Percentiles rank a stretch among this genome's conserved stretches.
phyloP scores from a whole-genome alignment of 148 eudicot species.

The Heliosperma pusillum region DNA sequence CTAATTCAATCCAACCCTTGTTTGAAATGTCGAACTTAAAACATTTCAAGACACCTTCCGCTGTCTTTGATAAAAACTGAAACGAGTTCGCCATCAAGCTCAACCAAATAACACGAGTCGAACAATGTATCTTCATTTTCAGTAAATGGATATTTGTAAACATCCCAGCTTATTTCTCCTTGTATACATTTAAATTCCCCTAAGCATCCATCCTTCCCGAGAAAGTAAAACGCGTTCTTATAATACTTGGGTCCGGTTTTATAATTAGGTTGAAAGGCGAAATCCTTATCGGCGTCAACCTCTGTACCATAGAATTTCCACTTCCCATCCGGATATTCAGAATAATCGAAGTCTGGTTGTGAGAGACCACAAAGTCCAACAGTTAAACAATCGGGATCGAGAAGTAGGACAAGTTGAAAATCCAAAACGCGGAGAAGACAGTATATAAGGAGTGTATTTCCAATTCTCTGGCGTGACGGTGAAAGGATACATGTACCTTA shows the following conservation, averaged over 20 bases:
- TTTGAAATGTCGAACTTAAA: constrained; percentile 3
- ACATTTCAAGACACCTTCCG: constrained; percentile 14
- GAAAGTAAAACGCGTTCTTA: constrained; percentile 2
- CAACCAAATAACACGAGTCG: too few species aligned
- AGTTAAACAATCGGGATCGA: constrained; percentile 15
- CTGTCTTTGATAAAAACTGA: constrained; percentile 5
- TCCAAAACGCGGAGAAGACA: background rate
- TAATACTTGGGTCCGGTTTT: background rate
- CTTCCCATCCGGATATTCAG: too few species aligned
- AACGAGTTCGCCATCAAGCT: too few species aligned
- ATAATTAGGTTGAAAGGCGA: background rate
- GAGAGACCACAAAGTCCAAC: background rate
- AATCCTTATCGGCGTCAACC: background rate
- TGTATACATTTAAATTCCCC: background rate
- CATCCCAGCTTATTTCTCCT: background rate
- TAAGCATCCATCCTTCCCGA: background rate
- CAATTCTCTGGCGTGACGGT: background rate
- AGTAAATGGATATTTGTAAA: background rate
- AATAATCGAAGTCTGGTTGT: too few species aligned
- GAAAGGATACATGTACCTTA: constrained; percentile 3
- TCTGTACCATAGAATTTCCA: too few species aligned
- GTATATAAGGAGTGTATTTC: background rate
- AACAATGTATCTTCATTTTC: too few species aligned
- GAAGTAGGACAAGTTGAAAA: constrained; percentile 14
- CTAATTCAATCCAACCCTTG: background rate